Evolutionary conservation across 2,329 filamentous ascomycete species (phyloP), one percentile per base, ranked within the genome.

Genomic region (Huntiella moniliformis): DNA sequence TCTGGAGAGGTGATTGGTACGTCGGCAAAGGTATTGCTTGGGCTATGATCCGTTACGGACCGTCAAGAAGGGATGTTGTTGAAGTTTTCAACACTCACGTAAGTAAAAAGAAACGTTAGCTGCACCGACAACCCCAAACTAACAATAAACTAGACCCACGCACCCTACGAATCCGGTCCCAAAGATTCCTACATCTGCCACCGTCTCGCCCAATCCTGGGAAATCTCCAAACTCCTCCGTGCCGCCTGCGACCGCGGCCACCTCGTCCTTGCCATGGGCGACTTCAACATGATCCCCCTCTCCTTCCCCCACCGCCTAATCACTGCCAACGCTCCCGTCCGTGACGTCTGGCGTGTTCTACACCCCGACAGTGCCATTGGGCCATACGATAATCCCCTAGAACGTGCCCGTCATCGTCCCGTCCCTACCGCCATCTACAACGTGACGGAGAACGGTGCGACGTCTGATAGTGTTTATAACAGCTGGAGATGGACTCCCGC

Each of bases 261-360:
- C 58, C 68, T 96, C 28, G 86, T 87, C 44, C 66, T 96, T 38
- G 87, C 79, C 4, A 66, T 94, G 45, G 91, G 91, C 18, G 91
- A 96, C 64, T 95, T 96, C 66, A 96, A 96, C 63, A 93, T 94
- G 81, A 67, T 85, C n/a, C 91, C 91, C 1, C 63, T 80, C 36
- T 92, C 84, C 18, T 74, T 94, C 51, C 79, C 82, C 31, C 84
- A 96, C 63, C 74, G 77, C 45, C 69, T 96, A 52, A 79, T 98
- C 53, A 82, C 80, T 48, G 74, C 77, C 3, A 79, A 86, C 56
- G 76, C 79, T 7, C 79, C 79, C 11, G 79, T 93, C 22, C 72
- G 71, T 38, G 91, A 98, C 58, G 76, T 77, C 16, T 98, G 91
- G 91, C 74, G 82, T 46, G 70, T 82, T 28, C 61, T 92, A 15